Evolutionary conservation across 352 stramenopile species (phyloP).

Genomic region (Phytophthora agathidicida): DNA sequence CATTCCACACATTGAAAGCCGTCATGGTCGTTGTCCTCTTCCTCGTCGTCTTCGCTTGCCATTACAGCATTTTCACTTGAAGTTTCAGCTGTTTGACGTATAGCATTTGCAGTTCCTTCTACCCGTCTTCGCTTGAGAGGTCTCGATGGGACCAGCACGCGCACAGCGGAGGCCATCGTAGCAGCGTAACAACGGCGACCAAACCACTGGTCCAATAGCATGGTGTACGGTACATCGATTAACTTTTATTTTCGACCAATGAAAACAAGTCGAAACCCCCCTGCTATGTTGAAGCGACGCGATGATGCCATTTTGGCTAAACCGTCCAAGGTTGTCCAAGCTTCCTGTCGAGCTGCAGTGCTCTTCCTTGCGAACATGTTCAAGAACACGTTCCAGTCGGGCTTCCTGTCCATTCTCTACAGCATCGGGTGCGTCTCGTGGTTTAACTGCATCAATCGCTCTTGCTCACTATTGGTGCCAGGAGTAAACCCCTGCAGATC

Average conservation of each 20-base stretch:
- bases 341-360: background rate
- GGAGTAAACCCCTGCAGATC: conserved; percentile 98
- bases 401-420: conserved; percentile 98
- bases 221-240: background rate
- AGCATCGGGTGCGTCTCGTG: conserved; percentile 92
- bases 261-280: conserved; percentile 8
- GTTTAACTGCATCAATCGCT: too few relatives aligned
- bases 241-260: background rate
- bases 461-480: too few relatives aligned
- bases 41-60: background rate
- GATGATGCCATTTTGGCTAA: background rate
- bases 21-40: background rate
- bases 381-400: conserved; percentile 98
- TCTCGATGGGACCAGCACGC: conserved; percentile 3
- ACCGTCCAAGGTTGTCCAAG: conserved; percentile 15
- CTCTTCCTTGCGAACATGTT: conserved; percentile 83
- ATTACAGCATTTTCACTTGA: background rate
- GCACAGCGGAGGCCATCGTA: conserved; percentile 22
- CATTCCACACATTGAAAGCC: conserved; percentile 27
- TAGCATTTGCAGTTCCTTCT: background rate
- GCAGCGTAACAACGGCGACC: too few relatives aligned
- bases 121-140: conserved; percentile 21
- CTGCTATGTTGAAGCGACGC: conserved; percentile 24
- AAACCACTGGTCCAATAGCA: conserved; percentile 6
- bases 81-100: background rate